These are phyloP conservation scores for Borovskyia barvae DNA, from an alignment of 208 protist species.

Conservation along the genomic window DNA sequence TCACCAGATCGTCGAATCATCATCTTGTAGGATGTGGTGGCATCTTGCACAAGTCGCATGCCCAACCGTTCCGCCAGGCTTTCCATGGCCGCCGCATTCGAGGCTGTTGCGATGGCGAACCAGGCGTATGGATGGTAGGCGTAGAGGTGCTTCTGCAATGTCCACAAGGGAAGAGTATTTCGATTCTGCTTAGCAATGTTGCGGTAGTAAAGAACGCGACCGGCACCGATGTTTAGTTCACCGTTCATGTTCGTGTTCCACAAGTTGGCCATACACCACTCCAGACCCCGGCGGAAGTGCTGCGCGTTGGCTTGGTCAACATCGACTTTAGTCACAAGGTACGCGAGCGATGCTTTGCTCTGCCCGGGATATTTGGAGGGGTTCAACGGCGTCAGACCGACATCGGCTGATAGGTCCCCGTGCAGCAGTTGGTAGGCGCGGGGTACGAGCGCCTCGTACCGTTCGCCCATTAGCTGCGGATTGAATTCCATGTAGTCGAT, in stretches of 20 bases:
- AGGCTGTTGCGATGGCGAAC: slow-evolving; percentile 82
- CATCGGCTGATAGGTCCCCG: slow-evolving; percentile 63
- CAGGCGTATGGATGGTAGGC: slow-evolving; percentile 83
- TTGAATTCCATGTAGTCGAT: slow-evolving; percentile 84
- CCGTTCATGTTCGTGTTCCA: slow-evolving; percentile 90
- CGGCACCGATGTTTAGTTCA: slow-evolving; percentile 89
- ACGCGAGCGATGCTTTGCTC: slow-evolving; percentile 35
- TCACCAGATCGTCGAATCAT: slow-evolving; percentile 65
- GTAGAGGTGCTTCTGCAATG: slow-evolving; percentile 77
- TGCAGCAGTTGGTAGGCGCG: slow-evolving; percentile 88
- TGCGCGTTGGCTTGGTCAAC: slow-evolving; percentile 72
- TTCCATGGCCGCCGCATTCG: slow-evolving; percentile 54
- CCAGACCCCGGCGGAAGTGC: slow-evolving; percentile 71
- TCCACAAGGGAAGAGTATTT: slow-evolving; percentile 81
- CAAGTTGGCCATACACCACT: slow-evolving; percentile 86
- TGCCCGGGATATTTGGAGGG: slow-evolving; percentile 69
- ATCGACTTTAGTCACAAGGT: slow-evolving; percentile 45
- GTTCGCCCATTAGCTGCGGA: slow-evolving; percentile 54
- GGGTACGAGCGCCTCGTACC: slow-evolving; percentile 64
- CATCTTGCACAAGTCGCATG: slow-evolving; percentile 72
- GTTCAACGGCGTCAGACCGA: slow-evolving; percentile 46
- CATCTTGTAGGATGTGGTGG: slow-evolving; percentile 73
- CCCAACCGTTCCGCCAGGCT: slow-evolving; percentile 48
- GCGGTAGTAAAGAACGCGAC: slow-evolving; percentile 78
- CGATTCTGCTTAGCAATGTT: slow-evolving; percentile 84